These are phyloP conservation scores for Botrytis medusae DNA, from an alignment of 2,329 filamentous ascomycete species.

Conservation along the genomic window DNA sequence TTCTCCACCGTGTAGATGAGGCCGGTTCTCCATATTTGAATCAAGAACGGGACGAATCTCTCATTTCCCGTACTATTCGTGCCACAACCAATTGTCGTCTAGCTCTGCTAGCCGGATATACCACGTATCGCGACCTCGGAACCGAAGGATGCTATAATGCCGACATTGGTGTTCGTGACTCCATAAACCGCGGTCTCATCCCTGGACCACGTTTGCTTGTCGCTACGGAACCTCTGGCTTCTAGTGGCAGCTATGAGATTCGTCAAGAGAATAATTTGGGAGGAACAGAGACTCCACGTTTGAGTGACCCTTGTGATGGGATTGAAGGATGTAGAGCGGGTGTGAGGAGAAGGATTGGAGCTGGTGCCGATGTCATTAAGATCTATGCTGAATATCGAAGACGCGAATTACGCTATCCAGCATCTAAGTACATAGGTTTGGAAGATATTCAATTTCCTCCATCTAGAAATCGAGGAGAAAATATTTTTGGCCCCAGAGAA, in stretches of 20 bases:
- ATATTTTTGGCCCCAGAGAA: not conserved
- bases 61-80: not conserved
- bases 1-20: not conserved
- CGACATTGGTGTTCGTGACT: not conserved
- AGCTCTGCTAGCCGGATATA: not conserved
- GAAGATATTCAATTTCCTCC: not conserved
- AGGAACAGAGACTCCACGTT: not conserved
- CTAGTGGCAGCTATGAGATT: not conserved
- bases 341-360: not conserved
- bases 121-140: not conserved
- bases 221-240: not conserved
- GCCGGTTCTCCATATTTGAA: not conserved
- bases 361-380: not conserved
- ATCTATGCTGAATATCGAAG: not conserved
- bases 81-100: slow-evolving; percentile 5
- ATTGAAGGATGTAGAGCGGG: not conserved
- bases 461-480: not conserved
- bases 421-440: not conserved
- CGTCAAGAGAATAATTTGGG: not conserved
- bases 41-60: slow-evolving; percentile 4
- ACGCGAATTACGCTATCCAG: not conserved
- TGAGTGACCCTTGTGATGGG: not conserved
- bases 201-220: not conserved
- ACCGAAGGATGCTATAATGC: not conserved
- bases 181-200: not conserved